A percentile compares a stretch with the other conserved stretches of the same genome.
Evolutionary conservation across 2,329 filamentous ascomycete genomes (phyloP).

Genomic region (Diaporthe velutina): DNA sequence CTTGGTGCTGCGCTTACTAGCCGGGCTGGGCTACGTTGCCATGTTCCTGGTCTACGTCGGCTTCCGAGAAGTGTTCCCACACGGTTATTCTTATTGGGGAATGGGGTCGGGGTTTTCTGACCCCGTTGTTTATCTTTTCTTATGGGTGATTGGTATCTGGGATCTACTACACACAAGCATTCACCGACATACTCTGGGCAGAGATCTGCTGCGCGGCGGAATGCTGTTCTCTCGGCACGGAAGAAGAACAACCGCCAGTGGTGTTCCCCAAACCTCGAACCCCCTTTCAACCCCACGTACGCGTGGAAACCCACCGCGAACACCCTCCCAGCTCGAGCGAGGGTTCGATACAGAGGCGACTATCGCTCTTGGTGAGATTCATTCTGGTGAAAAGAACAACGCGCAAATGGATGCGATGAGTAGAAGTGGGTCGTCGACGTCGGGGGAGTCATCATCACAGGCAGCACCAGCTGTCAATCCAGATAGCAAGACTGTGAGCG

Average conservation of each 20-base stretch:
- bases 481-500: slow-evolving; percentile 22
- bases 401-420: neutral
- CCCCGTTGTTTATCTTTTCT: slow-evolving; percentile 51
- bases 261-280: neutral
- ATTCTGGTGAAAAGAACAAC: neutral
- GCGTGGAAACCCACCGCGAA: neutral
- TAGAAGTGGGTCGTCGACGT: slow-evolving; percentile 19
- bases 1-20: slow-evolving; percentile 48
- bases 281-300: neutral
- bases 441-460: slow-evolving; percentile 17
- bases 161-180: slow-evolving; percentile 31
- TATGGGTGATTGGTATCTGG: slow-evolving; percentile 50
- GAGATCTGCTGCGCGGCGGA: neutral
- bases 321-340: slow-evolving; percentile 14
- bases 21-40: slow-evolving; percentile 51
- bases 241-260: neutral
- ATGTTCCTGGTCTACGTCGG: slow-evolving; percentile 53
- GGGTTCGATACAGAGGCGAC: neutral
- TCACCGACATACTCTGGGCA: slow-evolving; percentile 28
- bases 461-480: neutral
- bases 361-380: slow-evolving; percentile 9
- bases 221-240: neutral
- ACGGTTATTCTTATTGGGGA: slow-evolving; percentile 53
- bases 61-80: slow-evolving; percentile 52
- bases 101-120: slow-evolving; percentile 47